Conservation (phyloP, 441 rosid species). For the Jatropha podagrica region DNA sequence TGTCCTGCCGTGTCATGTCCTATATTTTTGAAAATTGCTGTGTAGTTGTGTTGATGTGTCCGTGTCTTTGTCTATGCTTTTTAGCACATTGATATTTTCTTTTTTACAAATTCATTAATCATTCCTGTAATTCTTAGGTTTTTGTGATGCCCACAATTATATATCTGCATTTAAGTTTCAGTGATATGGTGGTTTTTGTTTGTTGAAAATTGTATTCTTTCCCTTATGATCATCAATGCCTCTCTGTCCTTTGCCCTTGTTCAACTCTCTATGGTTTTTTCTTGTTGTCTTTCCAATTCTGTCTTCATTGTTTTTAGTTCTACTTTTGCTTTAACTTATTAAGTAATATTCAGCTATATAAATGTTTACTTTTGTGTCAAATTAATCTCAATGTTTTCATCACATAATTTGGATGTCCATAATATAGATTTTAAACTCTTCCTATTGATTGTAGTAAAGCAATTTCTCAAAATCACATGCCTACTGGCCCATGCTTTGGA, state of each 20-base stretch:
- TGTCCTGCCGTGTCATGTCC: no score
- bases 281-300: background rate
- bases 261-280: background rate
- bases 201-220: background rate
- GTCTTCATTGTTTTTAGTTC: background rate
- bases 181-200: background rate
- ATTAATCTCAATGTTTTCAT: slow-evolving; percentile 4
- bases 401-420: slow-evolving; percentile 5
- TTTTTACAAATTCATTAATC: background rate
- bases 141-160: background rate
- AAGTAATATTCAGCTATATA: no score
- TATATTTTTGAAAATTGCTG: no score
- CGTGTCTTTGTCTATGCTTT: no score
- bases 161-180: background rate
- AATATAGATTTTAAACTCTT: slow-evolving; percentile 7
- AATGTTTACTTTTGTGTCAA: background rate
- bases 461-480: slow-evolving; percentile 24
- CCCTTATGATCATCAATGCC: background rate
- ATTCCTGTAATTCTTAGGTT: background rate
- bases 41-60: no score
- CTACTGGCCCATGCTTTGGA: slow-evolving; percentile 29
- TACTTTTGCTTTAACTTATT: background rate
- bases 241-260: background rate
- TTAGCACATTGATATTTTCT: background rate
- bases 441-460: slow-evolving; percentile 3